Conservation (phyloP, 495 filamentous ascomycete genomes). For the Xylaria cubensis region DNA sequence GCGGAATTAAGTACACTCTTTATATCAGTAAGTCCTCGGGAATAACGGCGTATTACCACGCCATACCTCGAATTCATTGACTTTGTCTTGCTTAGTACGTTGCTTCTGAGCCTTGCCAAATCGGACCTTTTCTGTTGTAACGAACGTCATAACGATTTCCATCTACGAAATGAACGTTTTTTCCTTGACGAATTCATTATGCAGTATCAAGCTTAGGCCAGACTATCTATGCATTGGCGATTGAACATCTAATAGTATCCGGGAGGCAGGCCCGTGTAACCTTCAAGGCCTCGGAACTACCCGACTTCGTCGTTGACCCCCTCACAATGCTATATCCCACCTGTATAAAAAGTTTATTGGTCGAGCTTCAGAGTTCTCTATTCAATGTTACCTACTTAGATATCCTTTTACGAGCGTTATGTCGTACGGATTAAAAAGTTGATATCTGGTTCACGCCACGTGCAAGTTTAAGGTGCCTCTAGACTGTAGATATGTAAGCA, state of each 20-base stretch:
- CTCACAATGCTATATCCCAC: neutral
- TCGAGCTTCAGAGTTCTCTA: neutral
- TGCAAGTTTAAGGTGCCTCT: too few species aligned
- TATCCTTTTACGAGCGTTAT: too few species aligned
- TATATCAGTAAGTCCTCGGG: neutral
- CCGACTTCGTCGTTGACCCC: neutral
- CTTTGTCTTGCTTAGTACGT: neutral
- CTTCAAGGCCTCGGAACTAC: neutral
- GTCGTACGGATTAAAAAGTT: too few species aligned
- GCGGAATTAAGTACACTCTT: neutral
- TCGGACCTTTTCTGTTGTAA: neutral
- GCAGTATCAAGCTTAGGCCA: too few species aligned
- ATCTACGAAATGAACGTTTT: too few species aligned
- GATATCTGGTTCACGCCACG: too few species aligned
- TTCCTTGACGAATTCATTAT: too few species aligned
- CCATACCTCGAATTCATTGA: neutral
- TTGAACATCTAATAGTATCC: neutral
- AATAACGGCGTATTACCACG: neutral
- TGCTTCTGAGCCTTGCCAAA: neutral
- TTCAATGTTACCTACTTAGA: too few species aligned
- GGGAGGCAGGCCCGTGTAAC: neutral
- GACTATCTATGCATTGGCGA: too few species aligned
- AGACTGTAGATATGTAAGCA: too few species aligned
- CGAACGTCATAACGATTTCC: neutral
- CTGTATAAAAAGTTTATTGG: neutral